Base-by-base conservation (phyloP, 108 stramenopile species). In the Skeletonema grethae region DNA sequence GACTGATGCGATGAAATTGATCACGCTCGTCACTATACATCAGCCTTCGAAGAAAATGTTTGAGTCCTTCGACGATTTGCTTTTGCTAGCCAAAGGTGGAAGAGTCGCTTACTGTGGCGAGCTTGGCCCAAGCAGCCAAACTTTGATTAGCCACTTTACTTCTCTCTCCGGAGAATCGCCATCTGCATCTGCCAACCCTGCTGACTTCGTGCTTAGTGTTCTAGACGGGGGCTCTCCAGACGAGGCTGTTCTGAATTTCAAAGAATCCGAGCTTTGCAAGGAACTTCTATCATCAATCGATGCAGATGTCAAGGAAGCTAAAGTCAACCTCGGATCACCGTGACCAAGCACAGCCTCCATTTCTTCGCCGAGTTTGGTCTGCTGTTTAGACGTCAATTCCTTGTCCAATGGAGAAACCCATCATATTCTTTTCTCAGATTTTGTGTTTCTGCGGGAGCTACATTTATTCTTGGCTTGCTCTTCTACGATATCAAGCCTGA, bases 321-420 rank as follows among this genome's bases (percentile, higher is more conserved):
- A 6, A n/a, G 39, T 32, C 35, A 32, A 22, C 24, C 72, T 13
- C 29, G 50, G 46, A 43, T 0, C 48, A 12, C 30, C 56, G 32
- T 20, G 48, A 29, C 36, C 12, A 16, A 74, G 22, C 43, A 64
- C 18, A 29, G 50, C 2, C 13, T 13, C 34, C 18, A 65, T 35
- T n/a, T 61, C 29, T 79, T 73, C 10, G 8, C 67, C 7, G 78
- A 79, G 56, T 39, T 79, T 16, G 16, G 43, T 4, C 71, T 82
- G 9, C 71, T 82, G 4, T 57, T 48, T 31, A 71, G 55, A 22
- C 81, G 81, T 29, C 82, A 82, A 18, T 39, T 77, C 8, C 15
- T 78, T 18, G 69, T 70, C 34, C 77, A 77, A 35, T 82, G 76
- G 82, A 34, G 82, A 25, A 82, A 82, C 50, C 82, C 82, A 28